These are phyloP conservation scores for Brettanomyces naardenensis DNA, from an alignment of 805 yeast genomes.

Conservation along the genomic window DNA sequence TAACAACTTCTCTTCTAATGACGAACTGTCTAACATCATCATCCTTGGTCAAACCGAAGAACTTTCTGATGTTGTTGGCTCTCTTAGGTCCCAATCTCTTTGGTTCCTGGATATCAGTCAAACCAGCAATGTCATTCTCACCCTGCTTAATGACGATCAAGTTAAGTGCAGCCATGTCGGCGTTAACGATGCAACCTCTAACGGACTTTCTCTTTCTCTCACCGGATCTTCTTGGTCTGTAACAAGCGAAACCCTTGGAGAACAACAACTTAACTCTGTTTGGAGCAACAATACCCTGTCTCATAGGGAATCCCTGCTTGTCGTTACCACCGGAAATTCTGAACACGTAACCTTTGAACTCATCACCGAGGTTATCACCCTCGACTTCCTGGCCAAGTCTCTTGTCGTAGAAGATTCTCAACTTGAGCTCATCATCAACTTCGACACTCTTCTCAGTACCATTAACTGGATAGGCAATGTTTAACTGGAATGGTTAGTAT, in stretches of 20 bases:
- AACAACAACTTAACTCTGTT: slow-evolving; percentile 97
- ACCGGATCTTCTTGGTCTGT: slow-evolving; percentile 99
- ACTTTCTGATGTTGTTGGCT: slow-evolving; percentile 99
- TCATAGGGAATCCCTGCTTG: slow-evolving; percentile 99
- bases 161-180: slow-evolving; percentile 93
- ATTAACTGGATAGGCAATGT: slow-evolving; percentile 99
- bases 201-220: slow-evolving; percentile 99
- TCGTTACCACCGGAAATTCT: slow-evolving; percentile 99
- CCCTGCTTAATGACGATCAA: slow-evolving; percentile 95
- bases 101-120: slow-evolving; percentile 91
- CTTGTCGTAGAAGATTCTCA: slow-evolving; percentile 97
- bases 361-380: slow-evolving; percentile 97
- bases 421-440: slow-evolving; percentile 98
- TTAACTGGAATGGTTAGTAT: slow-evolving; percentile 63
- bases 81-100: slow-evolving; percentile 99
- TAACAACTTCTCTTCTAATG: slow-evolving; percentile 95
- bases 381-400: slow-evolving; percentile 99
- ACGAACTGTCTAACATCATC: slow-evolving; percentile 88
- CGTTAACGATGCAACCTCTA: slow-evolving; percentile 98
- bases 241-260: slow-evolving; percentile 93
- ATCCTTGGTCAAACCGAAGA: slow-evolving; percentile 96
- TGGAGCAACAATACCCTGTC: slow-evolving; percentile 99
- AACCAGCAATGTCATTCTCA: slow-evolving; percentile 90
- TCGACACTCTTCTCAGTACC: slow-evolving; percentile 98
- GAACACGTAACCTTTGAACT: slow-evolving; percentile 98